Evolutionary conservation across 345 rosid species (phyloP), one percentile per base, ranked within the genome.

Genomic region (Brassica carinata): DNA sequence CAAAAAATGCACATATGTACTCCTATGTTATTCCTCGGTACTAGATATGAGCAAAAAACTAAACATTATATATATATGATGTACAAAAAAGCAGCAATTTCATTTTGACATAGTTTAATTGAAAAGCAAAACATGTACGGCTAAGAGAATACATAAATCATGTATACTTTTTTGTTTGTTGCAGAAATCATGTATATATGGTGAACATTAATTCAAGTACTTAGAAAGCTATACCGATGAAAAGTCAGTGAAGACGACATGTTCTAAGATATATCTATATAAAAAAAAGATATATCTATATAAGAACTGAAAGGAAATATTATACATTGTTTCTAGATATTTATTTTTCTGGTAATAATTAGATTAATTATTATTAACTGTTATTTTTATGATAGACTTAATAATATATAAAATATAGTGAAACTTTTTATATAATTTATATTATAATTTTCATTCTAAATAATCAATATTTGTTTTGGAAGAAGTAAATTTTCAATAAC

Each of bases 1-100:
- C 73, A 76, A 75, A 76, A 66, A 36, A 69, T 75, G 36, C 71
- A 70, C 72, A 55, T 70, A 64, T 70, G 79, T 71, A 75, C 67
- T 80, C n/a, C 15, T 69, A 51, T 63, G 45, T 70, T 74, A 74
- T 80, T 67, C 74, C 78, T 80, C 59, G 69, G 68, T 68, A 48
- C 65, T 45, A 79, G 34, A 29, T 31, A 74, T 34, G 71, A 80
- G 15, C 31, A 13, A 18, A 48, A 61, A 51, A n/a, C 7, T 43
- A 5, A 53, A 58, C 68, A 66, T 1, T 40, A 31, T 11, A 19
- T 43, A 29, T 55, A 9, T 48, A 23, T 9, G 17, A 59, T 34
- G 73, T 55, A 68, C 51, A 71, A 36, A 55, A 36, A 19, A 11
- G 13, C 19, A 45, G 36, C 11, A 23, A 29, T 29, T 29, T 29